Evolutionary conservation across 192 early-diverging fungal species (phyloP), one percentile per base, ranked within the genome.

Genomic region (Dissophora globulifera): DNA sequence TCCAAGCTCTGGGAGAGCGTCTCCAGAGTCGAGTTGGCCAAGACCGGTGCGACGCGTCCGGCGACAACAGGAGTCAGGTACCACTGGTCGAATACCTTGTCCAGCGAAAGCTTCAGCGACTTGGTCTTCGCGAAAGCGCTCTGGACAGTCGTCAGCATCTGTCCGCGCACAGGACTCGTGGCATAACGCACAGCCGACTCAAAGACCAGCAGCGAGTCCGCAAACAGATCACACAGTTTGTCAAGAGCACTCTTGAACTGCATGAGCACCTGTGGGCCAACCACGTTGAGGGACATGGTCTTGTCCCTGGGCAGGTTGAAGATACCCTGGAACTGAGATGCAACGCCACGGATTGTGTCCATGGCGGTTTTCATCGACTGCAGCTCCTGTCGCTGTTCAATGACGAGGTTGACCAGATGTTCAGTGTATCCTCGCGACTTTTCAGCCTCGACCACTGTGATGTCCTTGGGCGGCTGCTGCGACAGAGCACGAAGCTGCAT

Each of bases 381-480:
- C 16, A 91, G 57, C 23, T 61, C 46, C 38, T 63, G 41, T 3
- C 92, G 69, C 48, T 93, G 82, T 65, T 86, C 81, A 43, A 90
- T 83, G 4, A 86, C 58, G 6, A 91, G 50, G 48, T 84, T 84
- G 46, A 92, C 81, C 22, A 93, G 53, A 69, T 93, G 81, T 62
- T 94, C 91, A 11, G 90, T 80, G 29, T 84, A 88, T 56, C 88
- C 85, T 30, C 88, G 67, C 41, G 78, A 75, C 57, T 87, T 87
- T 40, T 87, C 83, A 8, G 88, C 84, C 81, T 94, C 93, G 19
- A 81, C 79, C 26, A 85, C 67, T 0, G 91, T 82, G 20, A 94
- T 58, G 62, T 94, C 93, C 20, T 80, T 81, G 51, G 80, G 72
- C 13, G 76, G 81, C 12, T 71, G 69, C 30, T 80, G 62, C 29